Base-by-base conservation (phyloP, 2,329 filamentous ascomycete species). In the Aureobasidium musti region DNA sequence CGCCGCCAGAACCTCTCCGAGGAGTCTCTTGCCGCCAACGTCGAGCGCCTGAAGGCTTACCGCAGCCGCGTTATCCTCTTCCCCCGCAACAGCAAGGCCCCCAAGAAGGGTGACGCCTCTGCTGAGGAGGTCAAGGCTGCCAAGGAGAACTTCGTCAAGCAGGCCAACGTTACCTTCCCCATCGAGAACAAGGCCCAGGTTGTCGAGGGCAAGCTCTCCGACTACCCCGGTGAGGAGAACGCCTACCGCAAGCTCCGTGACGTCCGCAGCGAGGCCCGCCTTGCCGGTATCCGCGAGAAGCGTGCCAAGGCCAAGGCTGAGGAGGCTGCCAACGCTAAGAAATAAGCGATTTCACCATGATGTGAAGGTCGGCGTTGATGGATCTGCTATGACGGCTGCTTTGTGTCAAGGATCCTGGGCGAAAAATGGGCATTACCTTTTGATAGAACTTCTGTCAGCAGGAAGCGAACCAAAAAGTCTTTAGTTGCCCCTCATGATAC, bases 31-130 rank as follows among this genome's bases (percentile, higher is more conserved):
- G 87, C 91, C 81, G 86, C 87, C 86, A 99, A 99, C 84, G 94
- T 99, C 77, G 91, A 91, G 82, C 95, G 95, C 79, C 92, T 99
- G 80, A 93, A 97, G 88, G 92, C 92, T 81, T 99, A 97, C 92
- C 91, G 90, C 86, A 88, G 90, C 79, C 92, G 92, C 79, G 86
- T 99, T 79, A 97, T 99, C 81, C 88, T 99, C 80, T 97, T 99
- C 87, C 95, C 95, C 80, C 92, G 92, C 87, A 92, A 91, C 84
- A 88, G 88, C 80, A 93, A 93, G 84, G 89, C 95, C 84, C 87
- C 89, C 84, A 97, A 97, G 91, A 90, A 90, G 81, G 91, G 91
- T 81, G 92, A 97, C 83, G 89, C 89, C 72, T 85, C 89, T 81
- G 91, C 91, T 80, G 91, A 94, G 78, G 89, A 90, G 70, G 88